Evolutionary conservation across 352 stramenopile genomes (phyloP), one percentile per base, ranked within the genome.

Genomic region (Phytopythium boreale): DNA sequence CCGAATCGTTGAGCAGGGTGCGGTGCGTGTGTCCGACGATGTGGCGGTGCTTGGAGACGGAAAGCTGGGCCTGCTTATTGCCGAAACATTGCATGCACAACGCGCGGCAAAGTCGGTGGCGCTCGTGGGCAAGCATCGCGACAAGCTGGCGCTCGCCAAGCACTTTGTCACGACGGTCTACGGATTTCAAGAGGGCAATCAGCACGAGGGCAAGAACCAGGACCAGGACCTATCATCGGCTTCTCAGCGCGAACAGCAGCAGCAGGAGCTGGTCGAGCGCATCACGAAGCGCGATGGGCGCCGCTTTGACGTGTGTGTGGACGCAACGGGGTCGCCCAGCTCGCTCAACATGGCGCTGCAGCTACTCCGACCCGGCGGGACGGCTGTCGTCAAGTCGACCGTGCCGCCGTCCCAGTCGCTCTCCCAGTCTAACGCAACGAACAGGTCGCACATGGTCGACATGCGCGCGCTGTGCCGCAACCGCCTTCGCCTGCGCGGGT

Each of bases 1-100:
- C 70, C 77, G 89, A 12, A 84, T 97, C 59, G 47, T 92, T 15
- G 89, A 97, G 68, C 89, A 97, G 74, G 74, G 80, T 22, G 61
- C 91, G n/a, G 75, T 95, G 20, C 34, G 71, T 8, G 59, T 63
- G 15, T 68, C 72, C 0, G 83, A 94, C 61, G 67, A 81, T 50
- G 87, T 96, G 11, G 80, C 84, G 8, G 82, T 97, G 29, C 66
- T 97, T 10, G 90, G 91, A 44, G 90, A 97, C 77, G 91, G 91
- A 6, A 96, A 96, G 62, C 70, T 97, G 20, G 91, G 91, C 9
- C 72, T 97, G 10, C 84, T 96, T 61, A 75, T 97, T 41, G 84
- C 84, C 2, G 89, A 96, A 53, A 87, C 95, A 47, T 69, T 97
- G n/a, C 68, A 78, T 29, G 76, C 68, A 1, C 64, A 66, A 1